A percentile compares a stretch with the other conserved stretches of the same genome.
Evolutionary conservation across 805 yeast genomes (phyloP).

Genomic region (Starmerella gropengiesseri): DNA sequence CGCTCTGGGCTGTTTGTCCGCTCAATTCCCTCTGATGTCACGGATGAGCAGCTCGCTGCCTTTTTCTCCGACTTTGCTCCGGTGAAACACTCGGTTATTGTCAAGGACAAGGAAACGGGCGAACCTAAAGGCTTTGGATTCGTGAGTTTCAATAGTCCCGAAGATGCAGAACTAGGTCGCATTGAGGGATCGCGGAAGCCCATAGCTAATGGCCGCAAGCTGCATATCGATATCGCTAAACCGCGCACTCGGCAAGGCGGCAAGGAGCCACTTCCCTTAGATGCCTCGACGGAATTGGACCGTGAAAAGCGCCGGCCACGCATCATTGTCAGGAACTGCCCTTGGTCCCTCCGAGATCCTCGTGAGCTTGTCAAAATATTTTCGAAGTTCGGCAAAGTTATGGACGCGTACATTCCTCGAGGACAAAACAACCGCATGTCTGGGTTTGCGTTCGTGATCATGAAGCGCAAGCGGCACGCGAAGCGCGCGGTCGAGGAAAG

Average conservation of each 20-base stretch:
- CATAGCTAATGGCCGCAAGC: conserved; percentile 46
- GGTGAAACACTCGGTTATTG: conserved; percentile 88
- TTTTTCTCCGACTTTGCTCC: conserved; percentile 89
- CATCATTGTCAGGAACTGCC: conserved; percentile 79
- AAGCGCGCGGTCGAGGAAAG: conserved; percentile 67
- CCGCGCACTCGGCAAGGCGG: conserved; percentile 63
- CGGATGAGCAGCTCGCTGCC: conserved; percentile 69
- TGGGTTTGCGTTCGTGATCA: conserved; percentile 90
- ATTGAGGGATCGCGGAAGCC: conserved; percentile 53
- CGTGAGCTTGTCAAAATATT: conserved; percentile 60
- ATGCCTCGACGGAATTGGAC: conserved; percentile 18
- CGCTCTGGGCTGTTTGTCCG: conserved; percentile 58
- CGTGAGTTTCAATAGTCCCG: conserved; percentile 76
- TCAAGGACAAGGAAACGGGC: conserved; percentile 56
- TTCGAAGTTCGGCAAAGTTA: conserved; percentile 70
- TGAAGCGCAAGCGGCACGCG: conserved; percentile 71
- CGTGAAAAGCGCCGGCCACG: conserved; percentile 70
- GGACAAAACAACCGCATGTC: conserved; percentile 79
- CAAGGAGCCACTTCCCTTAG: conserved; percentile 7
- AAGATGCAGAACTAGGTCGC: conserved; percentile 71
- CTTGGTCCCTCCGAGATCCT: conserved; percentile 87
- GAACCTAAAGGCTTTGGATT: conserved; percentile 91
- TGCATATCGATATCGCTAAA: conserved; percentile 80
- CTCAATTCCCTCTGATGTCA: conserved; percentile 67
- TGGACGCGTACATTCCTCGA: conserved; percentile 80